Evolutionary conservation across 352 stramenopile genomes (phyloP).

Genomic region (Paralagenidium karlingii): DNA sequence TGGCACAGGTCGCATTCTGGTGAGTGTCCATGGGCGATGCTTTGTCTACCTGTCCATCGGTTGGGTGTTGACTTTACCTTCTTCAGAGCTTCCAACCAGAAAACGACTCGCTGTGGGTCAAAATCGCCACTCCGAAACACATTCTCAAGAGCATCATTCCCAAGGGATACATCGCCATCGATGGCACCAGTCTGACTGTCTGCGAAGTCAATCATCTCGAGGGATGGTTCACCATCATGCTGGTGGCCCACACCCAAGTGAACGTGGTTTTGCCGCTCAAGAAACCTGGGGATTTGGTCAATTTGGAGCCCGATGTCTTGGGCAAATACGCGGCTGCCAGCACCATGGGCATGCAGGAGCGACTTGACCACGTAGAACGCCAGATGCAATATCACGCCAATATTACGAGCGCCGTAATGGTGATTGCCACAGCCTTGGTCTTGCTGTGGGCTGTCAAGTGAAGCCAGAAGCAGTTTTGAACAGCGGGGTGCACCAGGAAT

Average conservation of each 20-base stretch:
- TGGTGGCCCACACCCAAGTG: slow-evolving; percentile 97
- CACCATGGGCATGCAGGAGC: slow-evolving; percentile 41
- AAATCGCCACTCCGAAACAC: slow-evolving; percentile 67
- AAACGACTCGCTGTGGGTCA: slow-evolving; percentile 94
- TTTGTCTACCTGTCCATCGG: background rate
- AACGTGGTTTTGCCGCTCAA: slow-evolving; percentile 94
- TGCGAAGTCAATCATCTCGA: slow-evolving; percentile 80
- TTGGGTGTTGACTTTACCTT: no score
- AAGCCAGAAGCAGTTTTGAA: background rate
- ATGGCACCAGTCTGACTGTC: slow-evolving; percentile 97
- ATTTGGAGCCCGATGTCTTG: slow-evolving; percentile 88
- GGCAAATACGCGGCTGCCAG: slow-evolving; percentile 85
- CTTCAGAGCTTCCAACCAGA: slow-evolving; percentile 85
- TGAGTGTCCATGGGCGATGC: no score
- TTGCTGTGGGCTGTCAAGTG: slow-evolving; percentile 8
- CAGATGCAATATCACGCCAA: slow-evolving; percentile 24
- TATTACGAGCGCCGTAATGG: slow-evolving; percentile 12
- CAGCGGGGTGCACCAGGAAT: no score
- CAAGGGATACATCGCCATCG: slow-evolving; percentile 95
- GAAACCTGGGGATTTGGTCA: slow-evolving; percentile 74
- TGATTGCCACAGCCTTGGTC: slow-evolving; percentile 16
- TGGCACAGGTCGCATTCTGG: slow-evolving; percentile 85
- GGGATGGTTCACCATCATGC: slow-evolving; percentile 97
- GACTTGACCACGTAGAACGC: slow-evolving; percentile 43
- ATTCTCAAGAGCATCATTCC: slow-evolving; percentile 88